Base-by-base conservation (phyloP, 495 filamentous ascomycete genomes). In the Lentithecium fluviatile region DNA sequence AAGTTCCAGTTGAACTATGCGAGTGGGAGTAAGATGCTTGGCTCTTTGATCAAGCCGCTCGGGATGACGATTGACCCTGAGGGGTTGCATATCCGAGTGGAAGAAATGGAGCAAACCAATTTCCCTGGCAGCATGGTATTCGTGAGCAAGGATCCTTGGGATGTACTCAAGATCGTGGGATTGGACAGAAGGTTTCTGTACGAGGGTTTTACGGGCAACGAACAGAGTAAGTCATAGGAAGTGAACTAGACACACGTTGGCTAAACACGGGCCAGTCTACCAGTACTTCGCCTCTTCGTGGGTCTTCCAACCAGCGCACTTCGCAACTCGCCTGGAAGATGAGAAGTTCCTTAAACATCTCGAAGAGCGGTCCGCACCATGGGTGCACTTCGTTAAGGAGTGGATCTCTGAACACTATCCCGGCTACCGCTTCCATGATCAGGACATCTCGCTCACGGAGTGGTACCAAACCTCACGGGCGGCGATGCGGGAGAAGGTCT, bases 251-350 rank as follows among this genome's bases (percentile, higher is more conserved):
- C 34, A 13, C 2, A 48, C 37, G 1, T 21, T 29, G 24, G 36
- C 34, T 49, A 29, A 23, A 12, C n/a, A 13, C 21, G 38, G 7
- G n/a, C 19, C 23, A 62, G 58, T 63, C 7, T 63, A 50, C 24
- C 15, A 42, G 17, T 57, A 63, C 25, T 25, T 63, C n/a, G n/a
- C 60, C 1, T 23, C n/a, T 24, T 63, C 34, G 3, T 52, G 38
- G 54, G 8, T 64, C 37, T 64, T 64, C 60, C 52, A 64, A 17
- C 60, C 60, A 24, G 47, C 34, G 29, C 60, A 64, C 38, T 64
- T 58, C 24, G 46, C 46, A 17, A 26, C 34, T 12, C 45, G 60
- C 8, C 25, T 64, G 5, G 23, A 53, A n/a, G 46, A 57, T 15
- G 21, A 20, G 11, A 26, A 58, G 7, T 64, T 37, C 26, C n/a